Base-by-base conservation (phyloP, 495 filamentous ascomycete genomes). In the Penicillium desertorum region DNA sequence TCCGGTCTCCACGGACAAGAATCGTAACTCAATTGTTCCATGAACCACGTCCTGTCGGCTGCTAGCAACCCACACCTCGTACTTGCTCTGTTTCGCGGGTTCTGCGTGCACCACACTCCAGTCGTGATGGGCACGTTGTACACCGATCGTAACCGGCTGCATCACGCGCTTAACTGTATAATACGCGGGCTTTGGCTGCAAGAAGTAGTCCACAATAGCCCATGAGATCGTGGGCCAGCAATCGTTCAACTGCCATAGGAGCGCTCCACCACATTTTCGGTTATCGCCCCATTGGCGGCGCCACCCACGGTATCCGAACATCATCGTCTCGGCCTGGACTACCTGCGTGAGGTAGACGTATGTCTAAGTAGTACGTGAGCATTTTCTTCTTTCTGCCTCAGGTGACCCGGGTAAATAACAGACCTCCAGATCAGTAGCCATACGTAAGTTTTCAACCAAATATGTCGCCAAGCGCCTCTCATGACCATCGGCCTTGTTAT, bases 201-300 rank as follows among this genome's bases (percentile, higher is more conserved):
- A 80, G 70, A 89, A 91, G 69, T 89, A 96, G 67, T 98, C 93
- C 19, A 83, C 85, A 55, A 97, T 92, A 2, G 88, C 76, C 91
- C 91, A 93, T 22, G 84, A 89, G 14, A 90, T 96, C 16, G 88
- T 87, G 2, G 93, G 92, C 91, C 92, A 98, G 80, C 93, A 96
- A 73, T 98, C 94, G 61, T 97, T 98, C 58, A 95, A 81, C 72
- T 98, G 93, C 93, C 93, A 98, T 5, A 96, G 86, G 3, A 98
- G 80, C 1, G 91, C 94, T 20, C 93, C 93, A 45, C 85, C 88
- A 62, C 90, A 96, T 66, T 91, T 87, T 50, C 76, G 60, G 64
- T 95, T 88, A 46, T 86, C 80, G 1, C 89, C 90, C 93, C 92
- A 97, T 72, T 96, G 84, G 11, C 90, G 83, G 48, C 91, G 88